These are phyloP conservation scores for Caulochytrium protostelioides DNA, from an alignment of 371 early-diverging fungal species.

Conservation along the genomic window DNA sequence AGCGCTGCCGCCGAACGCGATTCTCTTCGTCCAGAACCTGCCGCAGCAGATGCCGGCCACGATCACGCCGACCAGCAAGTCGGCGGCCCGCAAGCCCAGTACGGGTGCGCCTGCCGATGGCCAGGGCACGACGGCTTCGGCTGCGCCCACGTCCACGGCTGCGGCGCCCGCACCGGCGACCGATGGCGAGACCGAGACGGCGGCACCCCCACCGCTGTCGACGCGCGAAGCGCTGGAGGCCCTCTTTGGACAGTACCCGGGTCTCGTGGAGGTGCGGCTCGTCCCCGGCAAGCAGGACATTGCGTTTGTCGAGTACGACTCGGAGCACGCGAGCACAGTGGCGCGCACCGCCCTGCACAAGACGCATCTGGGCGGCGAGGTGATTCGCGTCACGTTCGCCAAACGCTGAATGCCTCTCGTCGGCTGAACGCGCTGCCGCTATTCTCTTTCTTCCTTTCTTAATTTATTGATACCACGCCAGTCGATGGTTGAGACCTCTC, in stretches of 20 bases:
- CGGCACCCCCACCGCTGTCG: too few relatives aligned
- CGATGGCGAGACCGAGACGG: too few relatives aligned
- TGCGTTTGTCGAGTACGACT: constrained; percentile 88
- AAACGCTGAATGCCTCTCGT: too few relatives aligned
- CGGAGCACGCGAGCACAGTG: constrained; percentile 18
- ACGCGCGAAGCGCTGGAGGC: constrained; percentile 10
- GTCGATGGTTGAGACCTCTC: too few relatives aligned
- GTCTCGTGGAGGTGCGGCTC: constrained; percentile 76
- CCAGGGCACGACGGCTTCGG: too few relatives aligned
- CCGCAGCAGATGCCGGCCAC: constrained; percentile 53
- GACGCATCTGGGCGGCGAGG: too few relatives aligned
- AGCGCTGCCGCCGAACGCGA: constrained; percentile 53
- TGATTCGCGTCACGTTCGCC: too few relatives aligned
- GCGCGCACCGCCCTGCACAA: constrained; percentile 19
- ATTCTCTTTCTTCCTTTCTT: background rate
- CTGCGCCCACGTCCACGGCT: too few relatives aligned
- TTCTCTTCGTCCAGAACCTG: constrained; percentile 75
- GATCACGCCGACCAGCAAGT: too few relatives aligned
- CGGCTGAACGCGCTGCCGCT: too few relatives aligned
- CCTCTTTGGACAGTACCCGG: constrained; percentile 37
- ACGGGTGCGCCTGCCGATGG: too few relatives aligned
- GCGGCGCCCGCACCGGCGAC: too few relatives aligned
- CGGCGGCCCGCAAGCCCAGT: background rate
- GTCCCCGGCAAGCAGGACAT: constrained; percentile 63
- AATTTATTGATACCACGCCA: background rate